A percentile compares a stretch with the other conserved stretches of the same genome.
Conservation (phyloP, 495 filamentous ascomycete species). For the Xylaria grammica region DNA sequence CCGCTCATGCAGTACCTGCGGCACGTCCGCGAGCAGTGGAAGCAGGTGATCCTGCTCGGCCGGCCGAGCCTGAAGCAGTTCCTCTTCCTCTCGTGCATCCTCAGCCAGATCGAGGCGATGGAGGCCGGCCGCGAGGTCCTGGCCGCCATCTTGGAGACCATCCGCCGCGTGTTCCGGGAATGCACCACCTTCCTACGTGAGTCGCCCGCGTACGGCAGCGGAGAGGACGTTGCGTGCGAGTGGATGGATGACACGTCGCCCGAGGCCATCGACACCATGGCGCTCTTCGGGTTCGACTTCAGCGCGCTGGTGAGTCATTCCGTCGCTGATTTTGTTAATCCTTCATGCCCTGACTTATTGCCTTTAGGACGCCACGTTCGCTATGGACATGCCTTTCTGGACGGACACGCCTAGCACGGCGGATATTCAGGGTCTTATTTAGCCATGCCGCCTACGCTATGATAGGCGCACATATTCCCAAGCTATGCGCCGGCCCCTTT, state of each 20-base stretch:
- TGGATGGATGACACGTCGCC: slow-evolving; percentile 8
- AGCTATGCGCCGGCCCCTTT: neutral
- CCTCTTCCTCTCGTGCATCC: slow-evolving; percentile 14
- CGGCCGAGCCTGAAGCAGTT: slow-evolving; percentile 21
- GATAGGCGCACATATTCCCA: neutral
- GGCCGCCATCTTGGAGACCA: neutral
- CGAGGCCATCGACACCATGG: slow-evolving; percentile 1
- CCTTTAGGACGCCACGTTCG: neutral
- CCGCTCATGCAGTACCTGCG: slow-evolving; percentile 7
- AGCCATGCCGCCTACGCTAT: neutral
- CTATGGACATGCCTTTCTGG: slow-evolving; percentile 7
- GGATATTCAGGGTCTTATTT: neutral
- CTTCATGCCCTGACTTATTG: neutral
- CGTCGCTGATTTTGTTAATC: neutral
- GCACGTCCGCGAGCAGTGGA: slow-evolving; percentile 13
- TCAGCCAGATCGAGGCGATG: slow-evolving; percentile 14
- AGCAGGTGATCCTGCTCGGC: slow-evolving; percentile 7
- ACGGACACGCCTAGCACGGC: neutral
- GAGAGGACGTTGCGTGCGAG: neutral
- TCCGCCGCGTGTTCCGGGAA: neutral
- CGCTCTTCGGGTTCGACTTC: slow-evolving; percentile 20
- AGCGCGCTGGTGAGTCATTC: slow-evolving; percentile 10
- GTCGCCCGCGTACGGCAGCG: slow-evolving; percentile 5
- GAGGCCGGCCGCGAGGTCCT: neutral
- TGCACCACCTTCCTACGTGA: slow-evolving; percentile 10